Conservation (phyloP, 2,329 filamentous ascomycete genomes). For the Zasmidium citrigriseum region DNA sequence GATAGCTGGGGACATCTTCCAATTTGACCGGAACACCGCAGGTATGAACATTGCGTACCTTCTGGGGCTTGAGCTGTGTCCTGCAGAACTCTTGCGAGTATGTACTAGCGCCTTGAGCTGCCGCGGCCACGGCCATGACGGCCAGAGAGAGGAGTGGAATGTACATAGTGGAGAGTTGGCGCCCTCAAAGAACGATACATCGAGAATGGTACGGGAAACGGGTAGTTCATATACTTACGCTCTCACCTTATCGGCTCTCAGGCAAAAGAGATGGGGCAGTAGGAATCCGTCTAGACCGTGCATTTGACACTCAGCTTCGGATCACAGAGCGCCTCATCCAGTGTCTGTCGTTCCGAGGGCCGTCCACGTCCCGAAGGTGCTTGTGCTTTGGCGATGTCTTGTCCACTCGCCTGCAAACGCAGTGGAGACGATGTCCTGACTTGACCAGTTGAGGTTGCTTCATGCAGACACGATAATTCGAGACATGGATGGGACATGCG, state of each 20-base stretch:
- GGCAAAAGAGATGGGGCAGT: not conserved
- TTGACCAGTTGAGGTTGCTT: not conserved
- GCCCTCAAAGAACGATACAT: too few relatives aligned
- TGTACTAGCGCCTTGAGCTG: not conserved
- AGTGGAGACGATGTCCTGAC: not conserved
- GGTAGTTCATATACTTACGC: not conserved
- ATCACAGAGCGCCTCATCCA: not conserved
- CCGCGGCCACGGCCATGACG: not conserved
- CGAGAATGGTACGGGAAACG: too few relatives aligned
- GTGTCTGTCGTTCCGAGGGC: not conserved
- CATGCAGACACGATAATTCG: constrained; percentile 1
- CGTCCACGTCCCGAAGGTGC: not conserved
- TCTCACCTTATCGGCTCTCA: not conserved
- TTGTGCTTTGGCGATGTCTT: not conserved
- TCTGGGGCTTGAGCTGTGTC: constrained; percentile 1
- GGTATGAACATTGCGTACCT: not conserved
- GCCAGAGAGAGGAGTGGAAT: not conserved
- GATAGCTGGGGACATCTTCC: too few relatives aligned
- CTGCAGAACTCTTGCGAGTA: constrained; percentile 6
- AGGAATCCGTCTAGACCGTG: not conserved
- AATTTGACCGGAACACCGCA: too few relatives aligned
- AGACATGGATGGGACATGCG: not conserved
- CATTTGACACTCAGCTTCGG: not conserved
- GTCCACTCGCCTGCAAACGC: not conserved
- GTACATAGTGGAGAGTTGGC: not conserved